These are phyloP conservation scores for Verticillium albo-atrum DNA, from an alignment of 2,329 filamentous ascomycete genomes.

Conservation along the genomic window DNA sequence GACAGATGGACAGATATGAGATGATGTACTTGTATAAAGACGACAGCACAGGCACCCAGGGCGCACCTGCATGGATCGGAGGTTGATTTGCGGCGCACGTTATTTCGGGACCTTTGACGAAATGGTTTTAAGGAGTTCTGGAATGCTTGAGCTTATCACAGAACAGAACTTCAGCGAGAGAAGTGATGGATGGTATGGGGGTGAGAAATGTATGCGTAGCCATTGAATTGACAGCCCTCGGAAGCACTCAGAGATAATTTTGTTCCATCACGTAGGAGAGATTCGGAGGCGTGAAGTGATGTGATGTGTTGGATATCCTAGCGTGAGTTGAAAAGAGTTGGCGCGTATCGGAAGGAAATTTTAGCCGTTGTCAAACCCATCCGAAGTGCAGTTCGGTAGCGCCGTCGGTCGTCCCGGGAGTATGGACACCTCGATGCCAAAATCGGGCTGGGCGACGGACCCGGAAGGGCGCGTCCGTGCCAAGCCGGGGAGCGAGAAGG, in stretches of 20 bases:
- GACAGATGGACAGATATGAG: constrained; percentile 4
- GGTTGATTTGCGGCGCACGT: constrained; percentile 1
- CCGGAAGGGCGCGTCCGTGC: not conserved
- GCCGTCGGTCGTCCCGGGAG: not conserved
- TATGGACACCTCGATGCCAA: too few relatives aligned
- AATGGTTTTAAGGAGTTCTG: not conserved
- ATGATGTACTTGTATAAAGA: not conserved
- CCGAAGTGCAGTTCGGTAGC: not conserved
- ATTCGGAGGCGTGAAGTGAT: too few relatives aligned
- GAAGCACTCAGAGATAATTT: too few relatives aligned
- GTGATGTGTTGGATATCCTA: too few relatives aligned
- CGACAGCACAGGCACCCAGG: not conserved
- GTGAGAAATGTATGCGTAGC: not conserved
- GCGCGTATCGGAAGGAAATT: not conserved
- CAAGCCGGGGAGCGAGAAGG: not conserved
- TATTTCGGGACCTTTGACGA: not conserved
- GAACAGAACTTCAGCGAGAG: not conserved
- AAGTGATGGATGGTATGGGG: too few relatives aligned
- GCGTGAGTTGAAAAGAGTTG: not conserved
- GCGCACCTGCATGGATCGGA: constrained; percentile 1
- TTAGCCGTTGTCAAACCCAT: not conserved
- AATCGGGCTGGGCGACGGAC: not conserved
- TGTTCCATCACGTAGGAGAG: too few relatives aligned
- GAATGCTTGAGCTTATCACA: not conserved
- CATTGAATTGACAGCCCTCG: not conserved